Percentiles rank a stretch among this genome's conserved stretches.
These are phyloP conservation scores for Botrytis galanthina DNA, from an alignment of 2,329 filamentous ascomycete genomes.

Conservation along the genomic window DNA sequence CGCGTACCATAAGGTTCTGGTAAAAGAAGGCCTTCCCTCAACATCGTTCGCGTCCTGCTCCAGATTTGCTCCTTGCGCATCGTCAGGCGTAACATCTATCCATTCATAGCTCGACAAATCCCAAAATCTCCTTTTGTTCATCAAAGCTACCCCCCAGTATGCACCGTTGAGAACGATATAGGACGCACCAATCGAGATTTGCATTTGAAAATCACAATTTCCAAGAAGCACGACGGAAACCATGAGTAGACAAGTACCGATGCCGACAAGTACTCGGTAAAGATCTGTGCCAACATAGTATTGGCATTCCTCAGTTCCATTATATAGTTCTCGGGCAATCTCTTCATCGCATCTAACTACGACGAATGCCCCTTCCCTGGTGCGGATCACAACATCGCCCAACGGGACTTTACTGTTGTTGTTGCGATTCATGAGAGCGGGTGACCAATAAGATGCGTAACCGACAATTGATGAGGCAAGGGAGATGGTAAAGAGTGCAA, in stretches of 20 bases:
- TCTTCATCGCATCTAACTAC: slow-evolving; percentile 57
- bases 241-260: slow-evolving; percentile 61
- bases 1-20: slow-evolving; percentile 57
- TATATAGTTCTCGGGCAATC: slow-evolving; percentile 61
- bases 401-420: slow-evolving; percentile 46
- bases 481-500: slow-evolving; percentile 53
- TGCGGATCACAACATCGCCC: slow-evolving; percentile 61
- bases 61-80: slow-evolving; percentile 42
- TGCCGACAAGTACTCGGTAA: slow-evolving; percentile 54
- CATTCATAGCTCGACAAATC: slow-evolving; percentile 53
- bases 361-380: slow-evolving; percentile 58
- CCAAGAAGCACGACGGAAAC: slow-evolving; percentile 58
- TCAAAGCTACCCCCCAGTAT: slow-evolving; percentile 49
- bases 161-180: slow-evolving; percentile 60
- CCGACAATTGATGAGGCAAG: slow-evolving; percentile 54
- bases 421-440: slow-evolving; percentile 52
- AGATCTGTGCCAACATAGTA: slow-evolving; percentile 49
- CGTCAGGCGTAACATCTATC: slow-evolving; percentile 43
- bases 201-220: slow-evolving; percentile 60
- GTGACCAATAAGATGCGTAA: slow-evolving; percentile 57
- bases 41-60: slow-evolving; percentile 38
- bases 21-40: slow-evolving; percentile 50
- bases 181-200: slow-evolving; percentile 55
- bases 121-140: slow-evolving; percentile 51
- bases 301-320: slow-evolving; percentile 57